Evolutionary conservation across 192 early-diverging fungal genomes (phyloP), one percentile per base, ranked within the genome.

Genomic region (Diversispora epigaea): DNA sequence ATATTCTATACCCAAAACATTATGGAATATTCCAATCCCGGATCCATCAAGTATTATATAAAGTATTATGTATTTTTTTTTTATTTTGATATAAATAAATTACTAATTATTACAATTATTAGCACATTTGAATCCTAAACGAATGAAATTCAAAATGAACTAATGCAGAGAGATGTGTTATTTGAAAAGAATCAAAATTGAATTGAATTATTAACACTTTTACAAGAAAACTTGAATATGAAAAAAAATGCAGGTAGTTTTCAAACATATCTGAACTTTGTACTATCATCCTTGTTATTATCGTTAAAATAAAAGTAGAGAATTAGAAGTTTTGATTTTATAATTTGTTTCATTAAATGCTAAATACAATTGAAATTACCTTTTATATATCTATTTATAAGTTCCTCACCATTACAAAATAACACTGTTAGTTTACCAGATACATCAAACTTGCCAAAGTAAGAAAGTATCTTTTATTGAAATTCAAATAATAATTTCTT

Each of bases 121-220:
- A 56, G 55, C n/a, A 56, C 17, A 56, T 56, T 56, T 56, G 17
- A 56, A 56, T 56, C 55, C 55, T 15, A 17, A 56, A 56, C n/a
- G 55, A 4, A n/a, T n/a, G n/a, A n/a, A n/a, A n/a, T n/a, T n/a
- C n/a, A n/a, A n/a, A n/a, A n/a, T n/a, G n/a, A n/a, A n/a, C n/a
- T n/a, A n/a, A n/a, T n/a, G n/a, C n/a, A n/a, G n/a, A n/a, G n/a
- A n/a, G n/a, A n/a, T n/a, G n/a, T 56, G 55, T 4, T 15, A 56
- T 56, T 56, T 17, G n/a, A 56, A 56, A n/a, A 15, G 55, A 56
- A 56, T 19, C n/a, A 56, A 19, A 15, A 14, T 17, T 15, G 17
- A 6, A 4, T 15, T 4, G n/a, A 15, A 56, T 56, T 4, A 4
- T 56, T 15, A 15, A 15, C n/a, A 17, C 6, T 56, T 15, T 56